Conservation (phyloP, 768 basidiomycete genomes). For the Phaeolepiota aurea region DNA sequence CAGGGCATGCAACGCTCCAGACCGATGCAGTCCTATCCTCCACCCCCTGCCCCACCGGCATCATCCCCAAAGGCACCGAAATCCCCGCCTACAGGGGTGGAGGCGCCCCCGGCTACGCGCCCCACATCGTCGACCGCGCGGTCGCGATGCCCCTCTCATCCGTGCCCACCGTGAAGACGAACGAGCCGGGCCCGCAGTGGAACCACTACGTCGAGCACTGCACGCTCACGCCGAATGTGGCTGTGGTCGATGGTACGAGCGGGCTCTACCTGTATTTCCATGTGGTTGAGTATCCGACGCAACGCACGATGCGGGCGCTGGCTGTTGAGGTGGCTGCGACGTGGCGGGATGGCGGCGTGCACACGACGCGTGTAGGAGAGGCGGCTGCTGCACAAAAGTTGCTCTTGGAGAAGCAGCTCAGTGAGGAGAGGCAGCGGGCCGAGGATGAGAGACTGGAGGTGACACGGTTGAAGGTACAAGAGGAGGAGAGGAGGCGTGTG, state of each 20-base stretch:
- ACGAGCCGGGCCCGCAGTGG: background rate
- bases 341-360: background rate
- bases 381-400: too few species aligned
- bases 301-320: background rate
- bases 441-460: background rate
- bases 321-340: conserved; percentile 1
- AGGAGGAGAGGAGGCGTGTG: background rate
- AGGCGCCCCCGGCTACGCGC: background rate
- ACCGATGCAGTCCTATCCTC: conserved; percentile 11
- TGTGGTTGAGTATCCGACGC: background rate
- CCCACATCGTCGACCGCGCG: background rate
- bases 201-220: conserved; percentile 1
- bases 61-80: conserved; percentile 2
- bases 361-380: too few species aligned
- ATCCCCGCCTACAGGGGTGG: conserved; percentile 6
- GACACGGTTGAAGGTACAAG: background rate
- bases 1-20: conserved; percentile 13
- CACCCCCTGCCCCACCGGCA: conserved; percentile 2
- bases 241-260: background rate
- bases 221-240: conserved; percentile 1
- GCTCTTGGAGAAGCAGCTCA: background rate
- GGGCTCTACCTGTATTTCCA: background rate
- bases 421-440: background rate
- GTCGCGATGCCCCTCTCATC: background rate
- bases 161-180: background rate